phyloP scores from a whole-genome alignment of 192 early-diverging fungal genomes.

The Obelidium mucronatum region DNA sequence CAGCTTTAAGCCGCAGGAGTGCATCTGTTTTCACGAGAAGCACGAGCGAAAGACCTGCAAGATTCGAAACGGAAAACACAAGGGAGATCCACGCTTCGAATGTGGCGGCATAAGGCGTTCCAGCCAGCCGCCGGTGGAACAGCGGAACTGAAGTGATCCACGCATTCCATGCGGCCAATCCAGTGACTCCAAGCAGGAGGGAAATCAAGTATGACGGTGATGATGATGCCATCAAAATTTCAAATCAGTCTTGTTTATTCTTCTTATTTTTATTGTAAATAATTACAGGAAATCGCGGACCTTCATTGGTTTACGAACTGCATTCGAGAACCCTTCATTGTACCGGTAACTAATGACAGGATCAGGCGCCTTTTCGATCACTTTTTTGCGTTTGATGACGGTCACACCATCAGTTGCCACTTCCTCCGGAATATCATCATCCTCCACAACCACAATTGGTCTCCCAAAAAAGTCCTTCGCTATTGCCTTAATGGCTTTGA shows the following conservation, averaged over 20 bases:
- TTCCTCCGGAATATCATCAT: not conserved
- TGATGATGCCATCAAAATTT: not conserved
- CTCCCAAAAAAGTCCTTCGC: constrained; percentile 86
- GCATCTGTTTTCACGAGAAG: not conserved
- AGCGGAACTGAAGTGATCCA: constrained; percentile 11
- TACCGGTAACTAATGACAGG: constrained; percentile 67
- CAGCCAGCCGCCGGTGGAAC: not conserved
- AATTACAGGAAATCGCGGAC: constrained; percentile 49
- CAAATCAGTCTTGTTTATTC: not conserved
- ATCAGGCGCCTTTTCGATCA: constrained; percentile 3
- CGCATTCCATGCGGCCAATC: constrained; percentile 4
- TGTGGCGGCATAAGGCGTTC: not conserved
- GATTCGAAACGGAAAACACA: not conserved
- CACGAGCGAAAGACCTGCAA: not conserved
- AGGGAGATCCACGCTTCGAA: not conserved
- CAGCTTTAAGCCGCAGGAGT: too few relatives aligned
- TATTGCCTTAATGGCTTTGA: not conserved
- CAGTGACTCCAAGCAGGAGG: constrained; percentile 2
- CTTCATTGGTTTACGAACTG: constrained; percentile 78
- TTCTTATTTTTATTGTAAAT: not conserved
- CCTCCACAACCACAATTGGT: constrained; percentile 45
- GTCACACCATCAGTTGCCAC: not conserved
- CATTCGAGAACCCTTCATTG: constrained; percentile 92
- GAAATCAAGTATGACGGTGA: not conserved
- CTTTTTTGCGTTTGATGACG: constrained; percentile 14